These are phyloP conservation scores for Ceriops decandra DNA, from an alignment of 345 rosid genomes.

Conservation along the genomic window DNA sequence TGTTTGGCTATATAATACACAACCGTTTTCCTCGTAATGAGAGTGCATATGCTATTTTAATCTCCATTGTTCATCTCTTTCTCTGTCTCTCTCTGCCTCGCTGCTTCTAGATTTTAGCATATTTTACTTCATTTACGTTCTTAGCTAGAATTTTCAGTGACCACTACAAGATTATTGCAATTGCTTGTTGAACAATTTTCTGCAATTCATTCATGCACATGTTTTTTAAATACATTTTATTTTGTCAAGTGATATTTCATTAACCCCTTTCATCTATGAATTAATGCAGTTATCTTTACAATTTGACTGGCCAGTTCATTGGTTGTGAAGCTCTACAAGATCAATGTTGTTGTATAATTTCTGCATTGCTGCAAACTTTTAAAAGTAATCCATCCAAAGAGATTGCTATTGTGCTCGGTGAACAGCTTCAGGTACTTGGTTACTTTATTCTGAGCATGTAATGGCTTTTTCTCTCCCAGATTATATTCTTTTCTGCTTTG, in stretches of 20 bases:
- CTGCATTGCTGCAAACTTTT: conserved; percentile 53
- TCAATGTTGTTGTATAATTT: conserved; percentile 75
- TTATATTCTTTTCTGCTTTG: not conserved
- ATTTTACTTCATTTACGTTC: not conserved
- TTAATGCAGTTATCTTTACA: conserved; percentile 72
- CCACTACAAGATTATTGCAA: not conserved
- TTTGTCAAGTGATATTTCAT: conserved; percentile 7
- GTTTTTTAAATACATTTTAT: not conserved
- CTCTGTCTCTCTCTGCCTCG: conserved; percentile 2
- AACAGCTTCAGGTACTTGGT: conserved; percentile 74
- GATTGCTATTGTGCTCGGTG: conserved; percentile 65
- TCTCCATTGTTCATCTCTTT: not conserved
- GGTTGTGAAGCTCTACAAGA: conserved; percentile 65
- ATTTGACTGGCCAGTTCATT: conserved; percentile 78
- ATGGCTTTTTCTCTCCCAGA: not conserved
- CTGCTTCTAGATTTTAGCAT: not conserved
- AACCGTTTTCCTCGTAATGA: too few relatives aligned
- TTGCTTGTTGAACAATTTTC: not conserved
- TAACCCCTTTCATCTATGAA: conserved; percentile 18
- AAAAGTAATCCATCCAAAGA: conserved; percentile 59
- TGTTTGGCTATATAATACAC: too few relatives aligned
- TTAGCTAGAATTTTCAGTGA: not conserved
- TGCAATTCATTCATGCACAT: not conserved
- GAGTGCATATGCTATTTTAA: not conserved
- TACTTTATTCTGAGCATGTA: conserved; percentile 10